Evolutionary conservation across 805 yeast species (phyloP).

Genomic region (Sungouiozyma ichnusensis): DNA sequence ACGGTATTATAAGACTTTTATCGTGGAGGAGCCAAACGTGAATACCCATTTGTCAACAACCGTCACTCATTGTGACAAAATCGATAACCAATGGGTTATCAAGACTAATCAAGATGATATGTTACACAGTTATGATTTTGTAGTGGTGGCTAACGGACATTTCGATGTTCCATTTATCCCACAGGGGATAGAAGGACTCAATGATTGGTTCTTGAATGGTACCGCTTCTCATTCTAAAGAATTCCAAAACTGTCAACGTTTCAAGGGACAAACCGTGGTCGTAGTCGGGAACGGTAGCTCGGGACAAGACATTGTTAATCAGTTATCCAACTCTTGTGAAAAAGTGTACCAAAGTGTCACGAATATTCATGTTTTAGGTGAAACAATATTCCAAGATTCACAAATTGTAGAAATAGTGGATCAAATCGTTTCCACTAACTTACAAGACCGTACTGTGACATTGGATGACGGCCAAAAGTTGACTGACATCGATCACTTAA

Average conservation of each 20-base stretch:
- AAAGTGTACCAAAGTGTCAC: conserved; percentile 43
- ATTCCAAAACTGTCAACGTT: conserved; percentile 27
- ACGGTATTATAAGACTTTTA: conserved; percentile 34
- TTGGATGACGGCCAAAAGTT: conserved; percentile 27
- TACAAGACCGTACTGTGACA: conserved; percentile 15
- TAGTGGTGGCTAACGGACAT: conserved; percentile 37
- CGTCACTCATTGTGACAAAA: conserved; percentile 14
- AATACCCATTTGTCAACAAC: conserved; percentile 21
- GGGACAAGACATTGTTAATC: conserved; percentile 37
- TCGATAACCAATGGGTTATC: conserved; percentile 10
- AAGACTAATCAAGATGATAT: conserved; percentile 3
- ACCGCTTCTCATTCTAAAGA: conserved; percentile 33
- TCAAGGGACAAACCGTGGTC: conserved; percentile 27
- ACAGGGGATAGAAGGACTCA: conserved; percentile 28
- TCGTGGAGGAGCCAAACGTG: conserved; percentile 20
- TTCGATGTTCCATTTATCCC: conserved; percentile 34
- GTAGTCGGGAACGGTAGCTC: conserved; percentile 36
- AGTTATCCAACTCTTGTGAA: conserved; percentile 25
- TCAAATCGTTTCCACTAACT: conserved; percentile 24
- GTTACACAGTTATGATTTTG: conserved; percentile 29
- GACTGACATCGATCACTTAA: conserved; percentile 30
- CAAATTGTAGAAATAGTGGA: conserved; percentile 16
- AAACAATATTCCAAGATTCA: conserved; percentile 1
- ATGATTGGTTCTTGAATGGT: conserved; percentile 26
- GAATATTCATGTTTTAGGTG: conserved; percentile 32